Evolutionary conservation across 305 asterid species (phyloP).

Genomic region (Fraxinus dipetala): DNA sequence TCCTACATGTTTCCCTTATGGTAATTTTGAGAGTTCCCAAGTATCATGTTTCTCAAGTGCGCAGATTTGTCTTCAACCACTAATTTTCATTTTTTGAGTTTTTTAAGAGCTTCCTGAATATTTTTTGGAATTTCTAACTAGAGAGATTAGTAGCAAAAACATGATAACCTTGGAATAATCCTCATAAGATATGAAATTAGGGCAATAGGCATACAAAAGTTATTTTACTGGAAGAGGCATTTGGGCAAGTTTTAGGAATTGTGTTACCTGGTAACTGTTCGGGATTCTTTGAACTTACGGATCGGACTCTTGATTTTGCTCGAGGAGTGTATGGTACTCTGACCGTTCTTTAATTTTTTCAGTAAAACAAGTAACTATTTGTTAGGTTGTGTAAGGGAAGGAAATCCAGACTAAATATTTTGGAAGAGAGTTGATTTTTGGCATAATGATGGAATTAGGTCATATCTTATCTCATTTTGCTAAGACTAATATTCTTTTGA

Average conservation of each 20-base stretch:
- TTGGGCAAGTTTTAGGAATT: neutral
- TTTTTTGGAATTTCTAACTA: neutral
- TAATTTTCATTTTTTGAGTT: neutral
- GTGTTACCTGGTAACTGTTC: neutral
- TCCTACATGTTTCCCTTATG: neutral
- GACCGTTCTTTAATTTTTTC: neutral
- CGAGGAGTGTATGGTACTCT: neutral
- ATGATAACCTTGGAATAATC: neutral
- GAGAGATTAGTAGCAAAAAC: neutral
- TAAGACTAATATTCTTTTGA: neutral
- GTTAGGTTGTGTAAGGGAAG: neutral
- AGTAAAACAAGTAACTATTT: neutral
- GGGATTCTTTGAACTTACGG: neutral
- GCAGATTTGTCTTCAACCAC: neutral
- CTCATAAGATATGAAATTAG: neutral
- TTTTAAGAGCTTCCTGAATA: neutral
- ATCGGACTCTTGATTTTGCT: neutral
- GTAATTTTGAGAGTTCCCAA: neutral
- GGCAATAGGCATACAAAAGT: neutral
- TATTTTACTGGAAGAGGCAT: neutral
- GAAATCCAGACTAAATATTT: no score
- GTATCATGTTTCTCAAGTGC: neutral
- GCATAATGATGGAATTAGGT: neutral
- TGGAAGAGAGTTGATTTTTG: neutral
- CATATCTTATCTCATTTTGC: neutral